phyloP scores from a whole-genome alignment of 345 rosid genomes.

The Aquilaria sinensis region DNA sequence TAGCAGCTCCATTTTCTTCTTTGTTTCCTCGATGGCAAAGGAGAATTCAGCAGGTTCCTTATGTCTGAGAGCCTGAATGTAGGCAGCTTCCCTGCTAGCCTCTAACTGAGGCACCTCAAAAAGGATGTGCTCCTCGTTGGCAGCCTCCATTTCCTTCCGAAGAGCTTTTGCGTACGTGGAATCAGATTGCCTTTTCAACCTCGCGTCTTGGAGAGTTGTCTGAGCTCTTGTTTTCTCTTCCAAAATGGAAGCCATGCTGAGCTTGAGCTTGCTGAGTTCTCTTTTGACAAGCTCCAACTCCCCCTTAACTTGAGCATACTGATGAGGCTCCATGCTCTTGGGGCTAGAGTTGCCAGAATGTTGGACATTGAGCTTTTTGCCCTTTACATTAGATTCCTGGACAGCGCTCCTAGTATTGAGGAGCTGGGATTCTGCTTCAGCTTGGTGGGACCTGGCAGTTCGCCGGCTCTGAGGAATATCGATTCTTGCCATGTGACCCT shows the following conservation, averaged over 20 bases:
- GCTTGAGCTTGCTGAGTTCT: conserved; percentile 61
- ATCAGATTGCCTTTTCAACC: conserved; percentile 17
- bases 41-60: conserved; percentile 32
- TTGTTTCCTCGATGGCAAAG: conserved; percentile 20
- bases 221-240: conserved; percentile 44
- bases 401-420: conserved; percentile 28
- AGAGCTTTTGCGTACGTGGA: conserved; percentile 31
- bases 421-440: conserved; percentile 50
- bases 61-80: conserved; percentile 37
- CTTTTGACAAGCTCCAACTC: conserved; percentile 52
- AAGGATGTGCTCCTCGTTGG: conserved; percentile 60
- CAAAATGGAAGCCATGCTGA: conserved; percentile 47
- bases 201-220: conserved; percentile 30
- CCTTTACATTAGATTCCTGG: conserved; percentile 24
- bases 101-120: conserved; percentile 67
- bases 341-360: conserved; percentile 17
- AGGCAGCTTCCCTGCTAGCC: conserved; percentile 50
- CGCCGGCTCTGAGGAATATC: conserved; percentile 36
- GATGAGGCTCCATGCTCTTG: conserved; percentile 13
- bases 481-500: conserved; percentile 44
- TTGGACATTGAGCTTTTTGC: conserved; percentile 7
- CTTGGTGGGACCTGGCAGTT: conserved; percentile 31
- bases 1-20: conserved; percentile 23
- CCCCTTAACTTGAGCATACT: conserved; percentile 29
- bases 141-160: conserved; percentile 55